Conservation (phyloP, 2,329 filamentous ascomycete species). For the Trichoderma atroviride region DNA sequence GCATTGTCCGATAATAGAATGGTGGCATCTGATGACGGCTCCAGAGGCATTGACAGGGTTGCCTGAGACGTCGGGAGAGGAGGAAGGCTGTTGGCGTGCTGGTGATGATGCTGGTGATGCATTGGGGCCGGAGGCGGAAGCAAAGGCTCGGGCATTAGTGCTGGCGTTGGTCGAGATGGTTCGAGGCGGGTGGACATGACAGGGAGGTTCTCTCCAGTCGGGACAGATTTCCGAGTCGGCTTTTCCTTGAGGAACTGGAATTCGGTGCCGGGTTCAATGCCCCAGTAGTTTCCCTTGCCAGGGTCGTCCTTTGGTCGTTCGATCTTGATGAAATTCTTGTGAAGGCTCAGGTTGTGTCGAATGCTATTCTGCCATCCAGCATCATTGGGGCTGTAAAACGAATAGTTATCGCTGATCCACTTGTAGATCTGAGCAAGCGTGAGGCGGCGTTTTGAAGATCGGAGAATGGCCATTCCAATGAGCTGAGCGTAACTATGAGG, state of each 20-base stretch:
- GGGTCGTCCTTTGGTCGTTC: slow-evolving; percentile 96
- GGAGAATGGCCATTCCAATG: slow-evolving; percentile 95
- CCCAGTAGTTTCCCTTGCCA: slow-evolving; percentile 97
- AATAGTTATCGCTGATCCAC: slow-evolving; percentile 96
- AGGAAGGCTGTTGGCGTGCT: slow-evolving; percentile 38
- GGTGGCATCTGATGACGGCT: slow-evolving; percentile 77
- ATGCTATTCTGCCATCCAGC: slow-evolving; percentile 99
- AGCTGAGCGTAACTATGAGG: slow-evolving; percentile 91
- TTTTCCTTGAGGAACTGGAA: slow-evolving; percentile 88
- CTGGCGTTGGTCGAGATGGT: slow-evolving; percentile 48
- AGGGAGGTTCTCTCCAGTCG: slow-evolving; percentile 59
- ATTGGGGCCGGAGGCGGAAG: slow-evolving; percentile 50
- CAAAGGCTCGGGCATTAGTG: slow-evolving; percentile 49
- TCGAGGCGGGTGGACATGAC: slow-evolving; percentile 62
- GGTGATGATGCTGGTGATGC: slow-evolving; percentile 34
- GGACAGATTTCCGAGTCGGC: slow-evolving; percentile 61
- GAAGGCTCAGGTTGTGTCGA: slow-evolving; percentile 93
- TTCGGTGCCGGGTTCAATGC: slow-evolving; percentile 88
- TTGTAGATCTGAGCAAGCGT: slow-evolving; percentile 97
- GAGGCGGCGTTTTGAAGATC: slow-evolving; percentile 78
- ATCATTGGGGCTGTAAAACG: slow-evolving; percentile 82
- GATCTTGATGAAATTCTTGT: slow-evolving; percentile 95
- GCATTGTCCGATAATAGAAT: slow-evolving; percentile 70
- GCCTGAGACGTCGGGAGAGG: slow-evolving; percentile 45
- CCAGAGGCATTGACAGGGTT: slow-evolving; percentile 49